Base-by-base conservation (phyloP, 1,139 yeast species). In the Ogataea hybrid region DNA sequence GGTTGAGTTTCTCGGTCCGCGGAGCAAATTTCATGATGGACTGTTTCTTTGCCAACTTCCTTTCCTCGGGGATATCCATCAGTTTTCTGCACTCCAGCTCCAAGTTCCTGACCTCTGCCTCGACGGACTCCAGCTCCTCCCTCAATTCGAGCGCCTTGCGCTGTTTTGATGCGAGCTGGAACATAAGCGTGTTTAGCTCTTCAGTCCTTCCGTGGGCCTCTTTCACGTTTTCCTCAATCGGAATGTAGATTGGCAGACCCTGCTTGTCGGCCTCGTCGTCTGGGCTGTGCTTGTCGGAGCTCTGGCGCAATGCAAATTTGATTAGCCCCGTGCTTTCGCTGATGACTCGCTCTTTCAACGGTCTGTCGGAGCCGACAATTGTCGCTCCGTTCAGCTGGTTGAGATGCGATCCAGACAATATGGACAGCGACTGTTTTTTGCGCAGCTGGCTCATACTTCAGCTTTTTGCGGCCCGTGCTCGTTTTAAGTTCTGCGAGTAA, bases 111-210 rank as follows among this genome's bases (percentile, higher is more conserved):
- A 72, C 44, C 32, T 72, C 75, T 7, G 49, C 50, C 47, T 68
- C 68, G 3, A 72, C 63, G 7, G 42, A 34, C 5, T 52, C 53
- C 36, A 73, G 50, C 34, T 65, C 64, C 8, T 62, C 54, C 43
- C 63, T 67, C 27, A 70, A 47, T 38, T 72, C 77, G 22, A 65
- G 42, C 3, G 71, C 67, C 30, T 63, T 66, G 47, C 77, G 62
- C 49, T 71, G 73, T 47, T 72, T 71, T 1, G 71, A 49, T 0
- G 78, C 77, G 37, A 72, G 48, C 30, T 60, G 53, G 43, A 58
- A 64, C 12, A 70, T 50, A 10, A 69, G 14, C 4, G 46, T 42
- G 11, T 52, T 39, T 21, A 43, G 33, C 21, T 42, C 41, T 9
- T 38, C 32, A 12, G 12, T 25, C n/a, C 29, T 25, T 12, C 16